These are phyloP conservation scores for Lenzites betulinus DNA, from an alignment of 768 basidiomycete genomes.

Conservation along the genomic window DNA sequence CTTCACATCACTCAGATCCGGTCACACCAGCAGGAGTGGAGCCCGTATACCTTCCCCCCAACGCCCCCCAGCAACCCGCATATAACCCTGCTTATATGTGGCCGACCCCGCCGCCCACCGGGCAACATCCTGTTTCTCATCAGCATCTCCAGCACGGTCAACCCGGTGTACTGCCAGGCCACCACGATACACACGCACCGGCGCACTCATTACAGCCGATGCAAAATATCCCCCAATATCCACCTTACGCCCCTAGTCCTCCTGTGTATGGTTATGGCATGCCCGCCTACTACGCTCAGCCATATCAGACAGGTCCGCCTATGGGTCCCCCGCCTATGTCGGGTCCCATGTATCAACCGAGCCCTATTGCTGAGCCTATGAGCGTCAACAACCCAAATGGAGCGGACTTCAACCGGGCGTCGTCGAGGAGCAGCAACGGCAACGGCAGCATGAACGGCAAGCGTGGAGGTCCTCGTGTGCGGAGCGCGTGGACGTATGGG, in stretches of 20 bases:
- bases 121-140: constrained; percentile 22
- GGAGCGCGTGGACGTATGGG: constrained; percentile 66
- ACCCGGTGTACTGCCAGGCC: constrained; percentile 18
- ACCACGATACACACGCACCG: constrained; percentile 28
- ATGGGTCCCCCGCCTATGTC: constrained; percentile 20
- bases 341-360: constrained; percentile 17
- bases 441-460: constrained; percentile 28
- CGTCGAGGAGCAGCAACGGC: constrained; percentile 37
- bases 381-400: constrained; percentile 31
- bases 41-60: constrained; percentile 31
- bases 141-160: constrained; percentile 29
- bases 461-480: constrained; percentile 28
- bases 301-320: constrained; percentile 15
- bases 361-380: constrained; percentile 13
- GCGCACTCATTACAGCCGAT: constrained; percentile 36
- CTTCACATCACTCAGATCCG: constrained; percentile 41
- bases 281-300: constrained; percentile 26
- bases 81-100: constrained; percentile 39
- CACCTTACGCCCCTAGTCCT: constrained; percentile 30
- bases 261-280: constrained; percentile 25
- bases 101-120: constrained; percentile 31
- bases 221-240: constrained; percentile 36
- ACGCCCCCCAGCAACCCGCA: constrained; percentile 28
- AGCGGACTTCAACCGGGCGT: constrained; percentile 35
- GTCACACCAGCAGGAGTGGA: constrained; percentile 33